A percentile compares a stretch with the other conserved stretches of the same genome.
phyloP scores from a whole-genome alignment of 2,329 filamentous ascomycete species.

The Sphaerulina populicola region DNA sequence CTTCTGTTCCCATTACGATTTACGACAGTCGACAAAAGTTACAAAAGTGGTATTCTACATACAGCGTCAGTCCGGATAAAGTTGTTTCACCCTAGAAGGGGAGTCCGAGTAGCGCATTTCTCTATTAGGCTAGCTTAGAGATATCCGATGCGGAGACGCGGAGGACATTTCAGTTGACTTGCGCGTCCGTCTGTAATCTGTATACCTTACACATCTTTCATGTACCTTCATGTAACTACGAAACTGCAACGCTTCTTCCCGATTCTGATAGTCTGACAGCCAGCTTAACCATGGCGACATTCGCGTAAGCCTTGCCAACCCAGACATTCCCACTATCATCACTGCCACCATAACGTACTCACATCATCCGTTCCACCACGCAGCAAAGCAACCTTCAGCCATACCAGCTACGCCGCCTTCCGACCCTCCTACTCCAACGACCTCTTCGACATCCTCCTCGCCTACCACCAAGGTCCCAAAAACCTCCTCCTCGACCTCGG shows the following conservation, averaged over 20 bases:
- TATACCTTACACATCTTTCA: too few relatives aligned
- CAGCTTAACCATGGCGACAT: constrained; percentile 8
- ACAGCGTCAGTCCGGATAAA: not conserved
- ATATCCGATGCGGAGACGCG: not conserved
- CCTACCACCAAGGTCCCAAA: constrained; percentile 43
- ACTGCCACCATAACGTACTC: not conserved
- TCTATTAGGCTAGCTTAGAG: not conserved
- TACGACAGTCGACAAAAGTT: not conserved
- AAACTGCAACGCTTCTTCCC: not conserved
- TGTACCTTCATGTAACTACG: too few relatives aligned
- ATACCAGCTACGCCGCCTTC: constrained; percentile 52
- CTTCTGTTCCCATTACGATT: not conserved
- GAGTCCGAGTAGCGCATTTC: not conserved
- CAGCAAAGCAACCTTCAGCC: constrained; percentile 50
- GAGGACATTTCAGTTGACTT: not conserved
- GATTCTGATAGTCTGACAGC: not conserved
- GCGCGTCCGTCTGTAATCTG: not conserved
- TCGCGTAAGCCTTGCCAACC: constrained; percentile 4
- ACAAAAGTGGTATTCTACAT: not conserved
- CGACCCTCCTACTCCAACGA: constrained; percentile 51
- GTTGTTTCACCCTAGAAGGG: too few relatives aligned
- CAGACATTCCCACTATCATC: not conserved
- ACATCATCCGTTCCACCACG: not conserved
- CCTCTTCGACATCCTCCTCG: constrained; percentile 48
- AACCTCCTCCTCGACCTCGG: constrained; percentile 50